Conservation (phyloP, 208 protist genomes). For the Trypanosoma cruzi region DNA sequence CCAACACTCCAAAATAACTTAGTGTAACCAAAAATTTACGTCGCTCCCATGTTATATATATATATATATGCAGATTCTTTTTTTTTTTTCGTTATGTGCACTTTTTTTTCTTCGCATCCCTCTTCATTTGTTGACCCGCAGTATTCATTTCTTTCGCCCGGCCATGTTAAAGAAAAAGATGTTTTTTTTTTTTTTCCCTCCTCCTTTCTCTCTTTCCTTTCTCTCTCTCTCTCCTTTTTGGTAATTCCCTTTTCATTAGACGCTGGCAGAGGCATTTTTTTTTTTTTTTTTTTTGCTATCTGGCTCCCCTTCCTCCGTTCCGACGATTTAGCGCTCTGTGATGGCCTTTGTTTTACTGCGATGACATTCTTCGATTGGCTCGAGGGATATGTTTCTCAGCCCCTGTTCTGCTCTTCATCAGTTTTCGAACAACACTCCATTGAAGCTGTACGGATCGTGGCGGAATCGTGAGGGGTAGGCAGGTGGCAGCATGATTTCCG, state of each 20-base stretch:
- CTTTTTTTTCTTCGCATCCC: too few species aligned
- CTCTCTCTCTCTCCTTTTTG: conserved; percentile 25
- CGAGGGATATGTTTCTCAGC: not conserved
- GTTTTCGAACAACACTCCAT: conserved; percentile 53
- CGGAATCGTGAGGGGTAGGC: conserved; percentile 85
- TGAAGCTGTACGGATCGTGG: conserved; percentile 86
- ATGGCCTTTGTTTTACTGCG: conserved; percentile 14
- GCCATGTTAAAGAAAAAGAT: too few species aligned
- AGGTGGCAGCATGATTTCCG: conserved; percentile 52
- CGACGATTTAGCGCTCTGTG: conserved; percentile 1
- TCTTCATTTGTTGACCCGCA: too few species aligned
- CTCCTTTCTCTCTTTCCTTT: conserved; percentile 21
- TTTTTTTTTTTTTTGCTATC: conserved; percentile 22
- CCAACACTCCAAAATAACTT: too few species aligned
- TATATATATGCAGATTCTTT: too few species aligned
- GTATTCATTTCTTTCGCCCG: too few species aligned
- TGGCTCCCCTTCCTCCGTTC: conserved; percentile 11
- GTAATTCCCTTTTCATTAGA: conserved; percentile 3
- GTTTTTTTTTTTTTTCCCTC: not conserved
- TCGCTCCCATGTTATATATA: too few species aligned
- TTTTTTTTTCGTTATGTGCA: too few species aligned
- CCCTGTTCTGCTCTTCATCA: conserved; percentile 3
- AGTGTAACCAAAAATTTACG: too few species aligned
- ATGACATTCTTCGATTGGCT: not conserved
- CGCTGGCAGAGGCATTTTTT: conserved; percentile 18